Evolutionary conservation across 495 filamentous ascomycete species (phyloP).

Genomic region (Pseudomonodictys pantanalensis): DNA sequence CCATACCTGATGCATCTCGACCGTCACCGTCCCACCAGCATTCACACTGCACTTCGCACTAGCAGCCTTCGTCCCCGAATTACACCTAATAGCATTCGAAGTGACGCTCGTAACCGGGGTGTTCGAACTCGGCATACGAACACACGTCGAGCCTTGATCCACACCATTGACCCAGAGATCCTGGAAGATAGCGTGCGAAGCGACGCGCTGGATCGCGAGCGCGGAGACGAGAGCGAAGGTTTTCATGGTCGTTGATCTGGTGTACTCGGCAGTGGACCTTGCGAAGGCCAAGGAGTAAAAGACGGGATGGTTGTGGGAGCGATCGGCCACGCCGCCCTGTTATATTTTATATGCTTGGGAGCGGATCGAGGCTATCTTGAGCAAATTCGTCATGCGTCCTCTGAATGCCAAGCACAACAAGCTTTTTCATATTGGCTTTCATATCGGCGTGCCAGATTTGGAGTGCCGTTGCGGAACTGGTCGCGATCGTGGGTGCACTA

Average conservation of each 20-base stretch:
- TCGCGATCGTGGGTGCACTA: not conserved
- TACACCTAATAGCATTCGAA: constrained; percentile 47
- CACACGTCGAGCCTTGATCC: constrained; percentile 15
- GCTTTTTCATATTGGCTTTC: not conserved
- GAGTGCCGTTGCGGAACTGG: not conserved
- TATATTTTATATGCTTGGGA: not conserved
- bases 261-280: too few species aligned
- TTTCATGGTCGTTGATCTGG: constrained; percentile 16
- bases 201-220: constrained; percentile 22
- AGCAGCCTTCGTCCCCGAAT: constrained; percentile 9
- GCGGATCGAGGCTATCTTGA: not conserved
- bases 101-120: constrained; percentile 44
- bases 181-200: constrained; percentile 21
- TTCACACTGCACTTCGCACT: constrained; percentile 17
- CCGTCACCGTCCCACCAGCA: constrained; percentile 21
- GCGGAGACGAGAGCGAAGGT: constrained; percentile 8
- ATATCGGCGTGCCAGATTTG: not conserved
- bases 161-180: constrained; percentile 29
- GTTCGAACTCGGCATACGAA: constrained; percentile 32
- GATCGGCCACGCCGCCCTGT: not conserved
- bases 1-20: constrained; percentile 27
- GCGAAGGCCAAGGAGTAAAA: not conserved
- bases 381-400: not conserved
- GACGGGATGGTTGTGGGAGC: not conserved
- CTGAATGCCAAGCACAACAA: not conserved